phyloP scores from a whole-genome alignment of 2,329 filamentous ascomycete species.

The Geosmithia morbida region DNA sequence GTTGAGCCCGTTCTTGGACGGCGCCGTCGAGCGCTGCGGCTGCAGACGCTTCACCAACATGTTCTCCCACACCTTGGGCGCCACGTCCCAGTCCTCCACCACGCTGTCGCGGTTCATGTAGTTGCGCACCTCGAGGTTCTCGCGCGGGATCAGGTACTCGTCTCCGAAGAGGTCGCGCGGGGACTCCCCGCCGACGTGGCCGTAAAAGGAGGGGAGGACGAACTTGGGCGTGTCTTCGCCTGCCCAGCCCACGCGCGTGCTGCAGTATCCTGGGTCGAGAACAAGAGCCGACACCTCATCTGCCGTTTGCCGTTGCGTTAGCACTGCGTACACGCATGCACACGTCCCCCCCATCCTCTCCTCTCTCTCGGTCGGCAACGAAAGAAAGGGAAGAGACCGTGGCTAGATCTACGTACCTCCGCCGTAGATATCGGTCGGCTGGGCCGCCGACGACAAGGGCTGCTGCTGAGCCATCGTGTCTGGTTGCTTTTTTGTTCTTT shows the following conservation, averaged over 20 bases:
- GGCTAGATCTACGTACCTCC: constrained; percentile 31
- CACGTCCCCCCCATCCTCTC: no score
- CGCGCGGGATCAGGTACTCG: constrained; percentile 67
- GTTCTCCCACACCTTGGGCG: constrained; percentile 82
- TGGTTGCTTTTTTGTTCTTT: constrained; percentile 2
- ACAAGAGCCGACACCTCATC: constrained; percentile 97
- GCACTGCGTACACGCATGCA: background rate
- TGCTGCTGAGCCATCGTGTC: constrained; percentile 38
- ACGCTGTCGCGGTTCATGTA: constrained; percentile 81
- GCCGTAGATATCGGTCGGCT: constrained; percentile 49
- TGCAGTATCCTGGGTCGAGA: constrained; percentile 86
- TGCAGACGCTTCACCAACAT: constrained; percentile 81
- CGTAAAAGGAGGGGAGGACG: constrained; percentile 83
- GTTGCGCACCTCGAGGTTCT: constrained; percentile 72
- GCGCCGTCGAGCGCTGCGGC: constrained; percentile 53
- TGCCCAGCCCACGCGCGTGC: constrained; percentile 86
- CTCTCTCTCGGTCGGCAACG: background rate
- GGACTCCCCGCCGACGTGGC: constrained; percentile 31
- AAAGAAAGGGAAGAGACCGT: background rate
- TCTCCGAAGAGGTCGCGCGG: constrained; percentile 68
- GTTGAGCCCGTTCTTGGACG: constrained; percentile 67
- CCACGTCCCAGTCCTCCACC: constrained; percentile 94
- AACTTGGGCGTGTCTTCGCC: constrained; percentile 96
- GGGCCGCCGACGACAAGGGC: constrained; percentile 37
- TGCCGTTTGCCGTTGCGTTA: constrained; percentile 19